Evolutionary conservation across 768 basidiomycete species (phyloP), one percentile per base, ranked within the genome.

Genomic region (Termitomyces sp.): DNA sequence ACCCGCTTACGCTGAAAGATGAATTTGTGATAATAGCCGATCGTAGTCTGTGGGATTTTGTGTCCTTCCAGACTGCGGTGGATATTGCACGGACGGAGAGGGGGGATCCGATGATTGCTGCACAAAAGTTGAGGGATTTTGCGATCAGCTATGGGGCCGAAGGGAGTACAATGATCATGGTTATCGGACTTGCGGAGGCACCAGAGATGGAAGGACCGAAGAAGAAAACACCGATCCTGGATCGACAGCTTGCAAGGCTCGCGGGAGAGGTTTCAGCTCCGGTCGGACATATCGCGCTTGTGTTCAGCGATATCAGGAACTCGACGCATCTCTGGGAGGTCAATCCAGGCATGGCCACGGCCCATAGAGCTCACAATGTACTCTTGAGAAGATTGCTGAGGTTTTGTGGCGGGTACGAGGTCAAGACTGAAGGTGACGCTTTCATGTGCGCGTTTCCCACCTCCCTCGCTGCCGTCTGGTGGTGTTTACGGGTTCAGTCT

Each of bases 401-500:
- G 30, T 78, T 89, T 43, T 95, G 94, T 65, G 94, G 94, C 30
- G 97, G 97, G 1, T 99, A 98, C 70, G 94, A 98, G 73, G 96
- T 98, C 67, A 99, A 99, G 75, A 99, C 97, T 12, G 97, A 99
- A 86, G 97, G 97, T 30, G 97, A 98, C 66, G 87, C 96, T 0
- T 99, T 99, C 78, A 95, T 99, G 91, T 94, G 94, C 54, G 93
- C 96, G 22, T 99, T 99, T 81, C 90, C 92, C 2, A 91, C 87
- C 2, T 83, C 93, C 13, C 78, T 93, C 2, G 81, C 90, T 0
- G 97, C 93, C 0, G 72, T 98, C 18, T 87, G 93, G 79, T 99
- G 93, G 90, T 88, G 88, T 63, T 77, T 97, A 66, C 85, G 83
- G 32, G 90, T 94, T 18, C 97, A 98, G 69, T 74, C 86, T 30